Base-by-base conservation (phyloP, 1,284 basidiomycete genomes). In the Heterobasidion occidentale region DNA sequence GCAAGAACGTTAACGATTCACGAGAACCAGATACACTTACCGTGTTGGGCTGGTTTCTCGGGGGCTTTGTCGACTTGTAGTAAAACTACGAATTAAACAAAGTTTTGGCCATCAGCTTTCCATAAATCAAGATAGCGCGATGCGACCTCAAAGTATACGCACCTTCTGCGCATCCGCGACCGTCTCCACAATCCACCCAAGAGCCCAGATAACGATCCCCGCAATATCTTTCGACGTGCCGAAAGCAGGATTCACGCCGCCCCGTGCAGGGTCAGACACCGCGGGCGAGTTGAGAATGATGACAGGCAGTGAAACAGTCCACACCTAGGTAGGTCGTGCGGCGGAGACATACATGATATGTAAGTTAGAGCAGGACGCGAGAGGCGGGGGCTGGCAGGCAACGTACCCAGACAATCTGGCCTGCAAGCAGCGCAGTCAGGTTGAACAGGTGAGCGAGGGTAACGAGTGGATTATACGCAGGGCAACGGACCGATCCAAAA, bases 131-230 rank as follows among this genome's bases (percentile, higher is more conserved):
- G 17, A 46, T 14, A 34, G n/a, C 6, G 9, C 36, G 35, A 47
- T 45, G 48, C 19, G 20, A 8, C 4, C 4, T 3, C 2, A 27
- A 27, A 3, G 3, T 5, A 17, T 27, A 19, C 60, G 20, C 27
- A 83, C 84, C 74, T 90, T 90, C 62, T 88, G 83, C 15, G 76
- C 62, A 67, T 92, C 88, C 1, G 82, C 80, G 9, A 79, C 62
- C 4, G 78, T 73, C 68, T 91, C 88, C 27, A 83, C 74, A 14
- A 77, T 42, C 67, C 85, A 81, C 1, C 88, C 88, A 19, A 88
- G 36, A 2, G 67, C 74, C 76, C 84, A 90, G 7, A 91, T 63
- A 46, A 90, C 74, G 57, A 89, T 73, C 0, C 88, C 88, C 9
- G 80, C 78, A 46, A 90, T 82, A 65, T 91, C 89, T 49, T 79